phyloP scores from a whole-genome alignment of 2,329 filamentous ascomycete genomes.

The Aspergillus alliaceus region DNA sequence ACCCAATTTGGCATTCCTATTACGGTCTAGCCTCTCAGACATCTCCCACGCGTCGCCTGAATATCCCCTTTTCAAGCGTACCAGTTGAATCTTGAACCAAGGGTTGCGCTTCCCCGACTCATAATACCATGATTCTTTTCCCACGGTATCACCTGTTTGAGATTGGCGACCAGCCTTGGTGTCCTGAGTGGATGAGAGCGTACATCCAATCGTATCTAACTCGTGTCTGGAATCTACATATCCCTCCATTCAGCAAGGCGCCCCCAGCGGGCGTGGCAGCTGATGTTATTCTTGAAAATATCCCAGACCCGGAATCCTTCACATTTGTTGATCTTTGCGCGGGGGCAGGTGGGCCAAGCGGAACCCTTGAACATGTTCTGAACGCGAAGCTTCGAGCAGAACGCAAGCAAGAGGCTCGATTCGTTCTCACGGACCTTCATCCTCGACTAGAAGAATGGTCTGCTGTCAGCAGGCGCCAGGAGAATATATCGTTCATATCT shows the following conservation, averaged over 20 bases:
- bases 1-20: no score
- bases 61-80: no score
- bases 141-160: constrained; percentile 60
- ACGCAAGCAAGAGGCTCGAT: constrained; percentile 46
- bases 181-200: constrained; percentile 61
- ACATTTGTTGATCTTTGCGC: constrained; percentile 75
- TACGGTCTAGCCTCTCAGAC: no score
- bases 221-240: constrained; percentile 22
- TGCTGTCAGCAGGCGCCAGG: constrained; percentile 51
- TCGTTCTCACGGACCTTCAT: constrained; percentile 66
- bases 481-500: constrained; percentile 60
- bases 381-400: constrained; percentile 44
- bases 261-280: constrained; percentile 15
- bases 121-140: background rate
- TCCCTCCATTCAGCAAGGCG: constrained; percentile 16
- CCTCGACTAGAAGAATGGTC: constrained; percentile 64
- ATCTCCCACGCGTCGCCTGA: no score
- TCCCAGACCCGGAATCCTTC: constrained; percentile 51
- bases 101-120: background rate
- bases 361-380: constrained; percentile 60
- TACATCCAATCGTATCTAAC: constrained; percentile 37
- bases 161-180: constrained; percentile 68
- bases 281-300: constrained; percentile 33
- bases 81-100: no score
- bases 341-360: constrained; percentile 70